Evolutionary conservation across 129 eudicot species (phyloP), one percentile per base, ranked within the genome.

Genomic region (Arctium minus): DNA sequence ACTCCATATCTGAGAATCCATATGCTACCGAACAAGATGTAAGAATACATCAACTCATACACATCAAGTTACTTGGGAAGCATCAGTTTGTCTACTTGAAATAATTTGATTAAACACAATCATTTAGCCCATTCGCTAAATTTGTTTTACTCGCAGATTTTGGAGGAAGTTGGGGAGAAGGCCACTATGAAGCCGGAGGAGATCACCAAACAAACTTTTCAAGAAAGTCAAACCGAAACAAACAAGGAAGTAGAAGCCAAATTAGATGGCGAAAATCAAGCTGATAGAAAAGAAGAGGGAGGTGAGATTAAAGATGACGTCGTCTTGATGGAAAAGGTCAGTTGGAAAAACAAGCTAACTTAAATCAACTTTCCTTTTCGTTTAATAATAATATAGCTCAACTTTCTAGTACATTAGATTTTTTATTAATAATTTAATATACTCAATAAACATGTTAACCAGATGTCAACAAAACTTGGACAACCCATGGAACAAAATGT

Each of bases 241-340:
- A 50, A 65, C 31, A 53, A 65, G 22, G 82, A 65, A 13, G 37
- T 13, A 50, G 37, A 30, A 36, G 13, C 0, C 29, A 60, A 60
- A 60, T 60, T 60, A n/a, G 29, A 31, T 80, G 84, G 3, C 11
- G 37, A 70, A 15, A 32, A 70, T 12, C 76, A 70, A 64, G 60
- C n/a, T 29, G 36, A 60, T 8, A 12, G 35, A 60, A 69, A 53
- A 82, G 36, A 65, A 15, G 42, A 17, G 9, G 17, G 2, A n/a
- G 18, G 32, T 65, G 80, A 82, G 17, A 42, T 27, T 15, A 44
- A 74, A 10, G 73, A 82, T 44, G 71, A 75, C 42, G 76, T 32
- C 27, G 0, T 67, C 69, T 31, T 22, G 50, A 53, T 37, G 1
- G 85, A 70, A 77, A 74, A 77, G 42, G 78, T 83, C 40, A 77